phyloP scores from a whole-genome alignment of 805 yeast species.

The Lachancea cidri region DNA sequence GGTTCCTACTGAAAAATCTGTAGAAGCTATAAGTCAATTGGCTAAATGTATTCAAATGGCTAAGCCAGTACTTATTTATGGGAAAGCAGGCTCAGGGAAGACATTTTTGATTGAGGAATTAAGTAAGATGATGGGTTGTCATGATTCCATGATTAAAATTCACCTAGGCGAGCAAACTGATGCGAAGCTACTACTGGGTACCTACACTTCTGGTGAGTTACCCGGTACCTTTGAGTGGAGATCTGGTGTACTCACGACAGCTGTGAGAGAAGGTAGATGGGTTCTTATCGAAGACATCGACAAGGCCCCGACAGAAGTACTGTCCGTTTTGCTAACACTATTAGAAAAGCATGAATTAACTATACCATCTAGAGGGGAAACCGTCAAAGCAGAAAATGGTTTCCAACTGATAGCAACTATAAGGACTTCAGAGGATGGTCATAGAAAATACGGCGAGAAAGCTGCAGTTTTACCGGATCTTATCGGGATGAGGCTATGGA shows the following conservation, averaged over 20 bases:
- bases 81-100: constrained; percentile 88
- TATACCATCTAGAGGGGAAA: constrained; percentile 90
- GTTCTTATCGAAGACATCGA: constrained; percentile 93
- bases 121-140: constrained; percentile 53
- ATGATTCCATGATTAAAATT: constrained; percentile 69
- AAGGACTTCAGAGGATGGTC: constrained; percentile 39
- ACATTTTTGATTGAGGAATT: constrained; percentile 76
- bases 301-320: constrained; percentile 94
- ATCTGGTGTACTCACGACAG: constrained; percentile 87
- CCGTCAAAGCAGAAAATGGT: constrained; percentile 74
- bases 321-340: constrained; percentile 76
- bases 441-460: constrained; percentile 16
- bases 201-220: constrained; percentile 84
- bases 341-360: constrained; percentile 79
- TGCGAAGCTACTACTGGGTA: constrained; percentile 84
- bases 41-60: constrained; percentile 56
- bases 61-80: constrained; percentile 70
- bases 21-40: constrained; percentile 44
- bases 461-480: constrained; percentile 50
- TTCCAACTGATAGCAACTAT: constrained; percentile 86
- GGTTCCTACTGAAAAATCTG: constrained; percentile 65
- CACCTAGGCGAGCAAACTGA: constrained; percentile 98
- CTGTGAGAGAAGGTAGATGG: constrained; percentile 93
- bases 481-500: constrained; percentile 84
- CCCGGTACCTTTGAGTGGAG: constrained; percentile 98